Base-by-base conservation (phyloP, 495 filamentous ascomycete species). In the Neurospora cerealis region DNA sequence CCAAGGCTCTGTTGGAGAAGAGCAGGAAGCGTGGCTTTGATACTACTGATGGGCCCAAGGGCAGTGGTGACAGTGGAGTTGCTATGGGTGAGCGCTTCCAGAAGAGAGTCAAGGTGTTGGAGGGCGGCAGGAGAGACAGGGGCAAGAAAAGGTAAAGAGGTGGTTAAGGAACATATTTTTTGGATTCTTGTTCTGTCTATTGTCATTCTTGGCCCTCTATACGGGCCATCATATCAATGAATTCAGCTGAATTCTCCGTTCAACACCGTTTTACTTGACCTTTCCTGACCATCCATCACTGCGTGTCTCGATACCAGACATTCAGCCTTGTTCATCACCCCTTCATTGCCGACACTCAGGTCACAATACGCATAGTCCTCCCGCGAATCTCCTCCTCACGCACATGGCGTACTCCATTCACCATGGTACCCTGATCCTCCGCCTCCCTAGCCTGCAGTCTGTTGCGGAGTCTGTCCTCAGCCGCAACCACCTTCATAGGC, bases 21-120 rank as follows among this genome's bases (percentile, higher is more conserved):
- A 96, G 93, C 81, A 87, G 93, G 46, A 97, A 95, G 84, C 88
- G 93, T 77, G 87, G 87, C 19, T 77, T 83, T 44, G 85, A 87
- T 21, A 88, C 86, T 0, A 79, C 79, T 39, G 91, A 92, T 77
- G 89, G 90, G 2, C 86, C 85, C 3, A 82, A 85, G 48, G 87
- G 87, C 60, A 86, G 84, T 69, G 91, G 89, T 24, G 71, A 73
- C 17, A 73, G 71, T 75, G 84, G 81, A 0, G 83, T 81, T 4
- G 87, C 87, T 40, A 85, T 91, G 78, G 90, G 93, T 36, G 88
- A 93, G 66, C 84, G 88, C 70, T 93, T 92, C 74, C 90, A 92
- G 79, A 94, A 94, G 80, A 86, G 88, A 72, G 83, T 92, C 72
- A 93, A 93, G 86, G 88, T 89, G 74, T 77, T 91, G 74, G 90